phyloP scores from a whole-genome alignment of 768 basidiomycete genomes.

The Lactarius trivialis region DNA sequence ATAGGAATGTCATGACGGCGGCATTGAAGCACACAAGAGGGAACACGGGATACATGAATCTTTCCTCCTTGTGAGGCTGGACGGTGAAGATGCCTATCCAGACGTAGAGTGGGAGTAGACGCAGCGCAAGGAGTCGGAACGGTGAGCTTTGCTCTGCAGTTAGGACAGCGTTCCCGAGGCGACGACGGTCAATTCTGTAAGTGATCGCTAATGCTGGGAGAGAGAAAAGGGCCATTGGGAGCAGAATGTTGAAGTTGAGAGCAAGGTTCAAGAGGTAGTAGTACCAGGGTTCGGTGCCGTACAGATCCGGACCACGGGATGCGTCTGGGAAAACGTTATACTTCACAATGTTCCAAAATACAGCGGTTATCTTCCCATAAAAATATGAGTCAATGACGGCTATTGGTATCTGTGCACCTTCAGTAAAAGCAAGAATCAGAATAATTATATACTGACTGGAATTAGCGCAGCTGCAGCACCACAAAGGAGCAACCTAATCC shows the following conservation, averaged over 20 bases:
- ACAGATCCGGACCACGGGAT: constrained; percentile 81
- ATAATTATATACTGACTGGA: constrained; percentile 42
- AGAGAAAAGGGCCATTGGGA: constrained; percentile 74
- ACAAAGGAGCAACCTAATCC: constrained; percentile 48
- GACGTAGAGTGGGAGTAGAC: constrained; percentile 87
- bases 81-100: constrained; percentile 75
- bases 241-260: constrained; percentile 88
- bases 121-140: constrained; percentile 64
- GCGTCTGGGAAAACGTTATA: constrained; percentile 89
- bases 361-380: constrained; percentile 72
- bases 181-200: constrained; percentile 64
- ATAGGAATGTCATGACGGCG: constrained; percentile 76
- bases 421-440: background rate
- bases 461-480: constrained; percentile 53
- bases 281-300: constrained; percentile 82
- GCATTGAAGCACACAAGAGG: constrained; percentile 92
- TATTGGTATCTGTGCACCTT: constrained; percentile 66
- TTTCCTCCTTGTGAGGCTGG: constrained; percentile 95
- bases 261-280: constrained; percentile 87
- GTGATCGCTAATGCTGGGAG: constrained; percentile 75
- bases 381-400: constrained; percentile 76
- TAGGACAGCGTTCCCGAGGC: constrained; percentile 53
- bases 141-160: constrained; percentile 64
- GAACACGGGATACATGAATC: constrained; percentile 97
- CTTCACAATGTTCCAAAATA: constrained; percentile 87